Evolutionary conservation across 345 rosid genomes (phyloP), one percentile per base, ranked within the genome.

Genomic region (Isatis tinctoria): DNA sequence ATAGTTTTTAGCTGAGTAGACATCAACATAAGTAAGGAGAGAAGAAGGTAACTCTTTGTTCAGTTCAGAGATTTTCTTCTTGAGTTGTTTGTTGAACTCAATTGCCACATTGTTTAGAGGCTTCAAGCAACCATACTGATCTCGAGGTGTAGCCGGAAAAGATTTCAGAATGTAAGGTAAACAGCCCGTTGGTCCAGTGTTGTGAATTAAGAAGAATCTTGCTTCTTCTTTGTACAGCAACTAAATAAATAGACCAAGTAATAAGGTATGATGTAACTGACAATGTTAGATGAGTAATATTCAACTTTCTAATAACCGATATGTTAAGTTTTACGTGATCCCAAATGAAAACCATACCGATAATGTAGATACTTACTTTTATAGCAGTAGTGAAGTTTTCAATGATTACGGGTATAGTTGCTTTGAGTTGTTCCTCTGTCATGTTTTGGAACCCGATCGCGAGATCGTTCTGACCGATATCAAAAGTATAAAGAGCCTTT

Each of bases 121-220:
- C 78, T 67, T 74, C 53, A 86, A 90, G 68, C 96, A 92, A 59
- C 95, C 91, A 27, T 69, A 80, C 56, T 7, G 71, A 71, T 90
- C 88, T 69, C 71, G 70, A 13, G 53, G 67, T 36, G 37, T 56
- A 45, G 65, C 37, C 2, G 75, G 43, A 56, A 63, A 76, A 9
- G 80, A 37, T 76, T 70, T 76, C 17, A 85, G 66, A 75, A 80
- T 78, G 12, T 83, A 85, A 0, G 89, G 95, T 85, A 86, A 84
- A 83, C 91, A 90, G 18, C 98, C 95, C 1, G 90, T 24, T 33
- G 98, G 95, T 20, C 95, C 89, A 0, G 94, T 88, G 79, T 88
- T 92, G 70, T 92, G 96, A 58, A 92, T 82, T 88, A 90, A 86
- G 84, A 87, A 92, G 72, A 78, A 75, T 75, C 92, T 90, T 58